phyloP scores from a whole-genome alignment of 192 early-diverging fungal species.

The Podila minutissima region DNA sequence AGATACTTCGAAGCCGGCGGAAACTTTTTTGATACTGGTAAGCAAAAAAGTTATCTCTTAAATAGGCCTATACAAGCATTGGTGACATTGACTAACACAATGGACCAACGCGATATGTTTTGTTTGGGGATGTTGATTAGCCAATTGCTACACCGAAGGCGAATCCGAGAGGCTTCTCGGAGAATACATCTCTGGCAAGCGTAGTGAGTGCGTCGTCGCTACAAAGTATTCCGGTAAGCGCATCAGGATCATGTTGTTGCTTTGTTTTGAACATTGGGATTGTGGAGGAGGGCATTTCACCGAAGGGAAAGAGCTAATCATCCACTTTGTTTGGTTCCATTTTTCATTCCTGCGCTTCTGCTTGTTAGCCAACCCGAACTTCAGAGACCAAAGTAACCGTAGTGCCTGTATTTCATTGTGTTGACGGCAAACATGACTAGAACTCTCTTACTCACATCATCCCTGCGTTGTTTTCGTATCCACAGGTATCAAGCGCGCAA shows the following conservation, averaged over 20 bases:
- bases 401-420: too few relatives aligned
- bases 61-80: neutral
- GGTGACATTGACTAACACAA: neutral
- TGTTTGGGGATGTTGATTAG: slow-evolving; percentile 5
- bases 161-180: slow-evolving; percentile 67
- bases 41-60: neutral
- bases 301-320: neutral
- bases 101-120: neutral
- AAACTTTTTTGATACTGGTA: slow-evolving; percentile 60
- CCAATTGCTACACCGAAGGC: slow-evolving; percentile 66
- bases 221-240: slow-evolving; percentile 59
- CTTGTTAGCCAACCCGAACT: too few relatives aligned
- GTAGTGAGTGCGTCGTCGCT: slow-evolving; percentile 65
- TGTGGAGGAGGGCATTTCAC: neutral
- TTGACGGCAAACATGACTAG: too few relatives aligned
- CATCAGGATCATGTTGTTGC: neutral
- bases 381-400: too few relatives aligned
- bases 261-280: neutral
- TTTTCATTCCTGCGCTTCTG: neutral
- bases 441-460: too few relatives aligned
- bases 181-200: slow-evolving; percentile 59
- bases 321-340: neutral
- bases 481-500: too few relatives aligned
- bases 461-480: too few relatives aligned
- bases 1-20: slow-evolving; percentile 56